phyloP scores from a whole-genome alignment of 106 monocot species.

The Acorus calamus region DNA sequence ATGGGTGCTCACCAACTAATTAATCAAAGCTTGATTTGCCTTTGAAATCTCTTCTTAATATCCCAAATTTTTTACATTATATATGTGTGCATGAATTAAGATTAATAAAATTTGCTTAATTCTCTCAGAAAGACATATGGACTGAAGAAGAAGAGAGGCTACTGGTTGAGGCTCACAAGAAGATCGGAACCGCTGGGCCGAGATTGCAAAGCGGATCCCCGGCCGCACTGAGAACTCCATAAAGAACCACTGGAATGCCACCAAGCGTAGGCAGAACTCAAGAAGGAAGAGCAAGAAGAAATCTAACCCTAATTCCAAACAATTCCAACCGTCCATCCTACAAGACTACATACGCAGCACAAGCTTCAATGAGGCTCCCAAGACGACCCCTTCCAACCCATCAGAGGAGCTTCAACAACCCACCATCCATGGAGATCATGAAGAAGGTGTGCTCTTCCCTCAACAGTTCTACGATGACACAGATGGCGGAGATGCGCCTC shows the following conservation, averaged over 20 bases:
- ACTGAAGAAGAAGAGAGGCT: conserved; percentile 67
- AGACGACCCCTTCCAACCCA: not conserved
- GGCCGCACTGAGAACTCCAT: conserved; percentile 82
- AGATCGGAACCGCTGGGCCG: conserved; percentile 66
- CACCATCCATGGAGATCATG: not conserved
- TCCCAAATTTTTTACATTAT: not conserved
- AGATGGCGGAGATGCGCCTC: no score
- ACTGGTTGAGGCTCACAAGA: conserved; percentile 54
- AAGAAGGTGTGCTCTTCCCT: not conserved
- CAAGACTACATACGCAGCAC: conserved; percentile 58
- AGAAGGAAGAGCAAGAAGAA: conserved; percentile 39
- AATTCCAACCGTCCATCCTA: conserved; percentile 18
- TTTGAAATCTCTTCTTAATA: not conserved
- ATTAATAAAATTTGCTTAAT: no score
- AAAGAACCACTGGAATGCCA: conserved; percentile 94
- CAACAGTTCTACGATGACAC: not conserved
- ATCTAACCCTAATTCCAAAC: not conserved
- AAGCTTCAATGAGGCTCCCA: not conserved
- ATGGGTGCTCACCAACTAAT: not conserved
- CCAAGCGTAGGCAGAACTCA: conserved; percentile 52
- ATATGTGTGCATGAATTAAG: no score
- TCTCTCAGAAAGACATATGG: conserved; percentile 70
- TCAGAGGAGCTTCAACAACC: not conserved
- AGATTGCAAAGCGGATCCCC: conserved; percentile 60
- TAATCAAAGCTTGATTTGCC: no score